phyloP scores from a whole-genome alignment of 2,329 filamentous ascomycete genomes.

The Neodidymelliopsis sp. region DNA sequence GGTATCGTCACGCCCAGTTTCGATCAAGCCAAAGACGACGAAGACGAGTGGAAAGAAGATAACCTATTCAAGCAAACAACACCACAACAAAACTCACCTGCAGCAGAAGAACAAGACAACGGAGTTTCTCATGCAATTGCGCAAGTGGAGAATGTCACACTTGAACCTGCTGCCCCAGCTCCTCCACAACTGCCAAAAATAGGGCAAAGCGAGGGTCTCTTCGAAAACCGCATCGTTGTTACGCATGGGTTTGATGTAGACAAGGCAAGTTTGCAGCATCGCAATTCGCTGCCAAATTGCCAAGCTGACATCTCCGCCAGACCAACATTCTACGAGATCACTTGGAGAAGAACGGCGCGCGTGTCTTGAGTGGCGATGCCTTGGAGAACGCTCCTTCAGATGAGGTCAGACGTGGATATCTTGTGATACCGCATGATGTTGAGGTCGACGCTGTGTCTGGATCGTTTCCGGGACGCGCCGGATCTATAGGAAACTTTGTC shows the following conservation, averaged over 20 bases:
- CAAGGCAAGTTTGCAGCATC: slow-evolving; percentile 44
- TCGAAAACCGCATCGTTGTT: slow-evolving; percentile 52
- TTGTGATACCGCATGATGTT: slow-evolving; percentile 58
- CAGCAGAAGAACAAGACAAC: slow-evolving; percentile 8
- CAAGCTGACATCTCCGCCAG: slow-evolving; percentile 35
- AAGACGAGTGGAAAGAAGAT: slow-evolving; percentile 48
- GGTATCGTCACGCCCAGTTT: slow-evolving; percentile 71
- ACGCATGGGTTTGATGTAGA: slow-evolving; percentile 54
- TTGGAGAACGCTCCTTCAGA: slow-evolving; percentile 35
- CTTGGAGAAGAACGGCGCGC: slow-evolving; percentile 46
- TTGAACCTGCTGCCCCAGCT: neutral
- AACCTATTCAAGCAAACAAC: slow-evolving; percentile 30
- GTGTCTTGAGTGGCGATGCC: slow-evolving; percentile 37
- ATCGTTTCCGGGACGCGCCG: slow-evolving; percentile 46
- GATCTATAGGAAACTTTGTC: slow-evolving; percentile 55
- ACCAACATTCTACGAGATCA: slow-evolving; percentile 44
- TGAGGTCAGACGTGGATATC: slow-evolving; percentile 41
- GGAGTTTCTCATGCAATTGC: neutral
- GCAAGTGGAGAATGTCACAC: neutral
- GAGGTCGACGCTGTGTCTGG: slow-evolving; percentile 40
- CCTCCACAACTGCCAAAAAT: slow-evolving; percentile 5
- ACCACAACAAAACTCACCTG: slow-evolving; percentile 20
- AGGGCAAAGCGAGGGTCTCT: slow-evolving; percentile 47
- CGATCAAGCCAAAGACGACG: slow-evolving; percentile 31
- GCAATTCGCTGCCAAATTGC: neutral